Evolutionary conservation across 1,284 basidiomycete genomes (phyloP), one percentile per base, ranked within the genome.

Genomic region (Leccinum solheimii): DNA sequence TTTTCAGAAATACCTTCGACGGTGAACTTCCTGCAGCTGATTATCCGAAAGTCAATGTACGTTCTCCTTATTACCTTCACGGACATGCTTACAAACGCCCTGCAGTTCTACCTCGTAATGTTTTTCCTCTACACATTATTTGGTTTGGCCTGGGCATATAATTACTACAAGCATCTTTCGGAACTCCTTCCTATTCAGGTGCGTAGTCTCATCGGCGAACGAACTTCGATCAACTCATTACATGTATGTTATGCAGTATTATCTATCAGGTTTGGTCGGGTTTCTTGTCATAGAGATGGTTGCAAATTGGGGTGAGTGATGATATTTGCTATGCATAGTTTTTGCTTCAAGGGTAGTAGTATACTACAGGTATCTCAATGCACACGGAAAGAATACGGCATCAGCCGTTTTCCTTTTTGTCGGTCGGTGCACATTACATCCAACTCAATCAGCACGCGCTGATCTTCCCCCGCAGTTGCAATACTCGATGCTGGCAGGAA

Each of bases 31-130:
- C 97, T 3, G 95, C 96, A 3, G 86, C 92, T 2, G 97, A 99
- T 75, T 97, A 98, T 74, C 97, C 97, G n/a, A 99, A 99, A 85
- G 92, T 98, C 70, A 90, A 86, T 64, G 94, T 97, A 74, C 72
- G 91, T 79, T 57, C 19, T 45, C 16, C 27, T 58, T 13, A 11
- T 16, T 8, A 49, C 58, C n/a, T 43, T 40, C 43, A 55, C 55
- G 23, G 32, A 59, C 62, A 30, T 53, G 19, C 26, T 60, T 54
- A 16, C 56, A 54, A 11, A 55, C 52, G 10, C 51, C 19, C 56
- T 45, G 40, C 53, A 96, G 93, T 98, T 98, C 77, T 98, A 98
- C 78, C 86, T 92, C 58, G 74, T 79, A 23, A 87, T 98, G 82
- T 91, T 92, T 69, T 70, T 94, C 38, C 78, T 91, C 16, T 98